A percentile compares a stretch with the other conserved stretches of the same genome.
Evolutionary conservation across 371 early-diverging fungal genomes (phyloP).

Genomic region (Sporodiniella umbellata): DNA sequence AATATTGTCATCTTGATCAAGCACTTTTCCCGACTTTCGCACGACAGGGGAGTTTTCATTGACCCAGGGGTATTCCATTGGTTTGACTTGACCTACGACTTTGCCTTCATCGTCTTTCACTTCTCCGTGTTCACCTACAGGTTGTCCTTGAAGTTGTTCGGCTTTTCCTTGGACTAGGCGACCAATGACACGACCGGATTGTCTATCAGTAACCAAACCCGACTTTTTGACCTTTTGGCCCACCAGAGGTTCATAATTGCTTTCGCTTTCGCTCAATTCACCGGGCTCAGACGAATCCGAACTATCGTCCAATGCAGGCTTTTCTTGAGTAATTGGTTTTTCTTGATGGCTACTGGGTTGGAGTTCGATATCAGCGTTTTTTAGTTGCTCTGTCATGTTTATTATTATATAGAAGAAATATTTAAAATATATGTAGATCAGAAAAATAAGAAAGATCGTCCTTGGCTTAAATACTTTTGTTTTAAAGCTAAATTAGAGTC

Average conservation of each 20-base stretch:
- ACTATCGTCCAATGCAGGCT: slow-evolving; percentile 2
- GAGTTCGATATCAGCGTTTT: too few species aligned
- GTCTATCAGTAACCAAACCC: slow-evolving; percentile 15
- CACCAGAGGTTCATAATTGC: slow-evolving; percentile 7
- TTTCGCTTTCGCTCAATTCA: slow-evolving; percentile 5
- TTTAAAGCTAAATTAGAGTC: too few species aligned
- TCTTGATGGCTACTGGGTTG: background rate
- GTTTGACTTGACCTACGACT: slow-evolving; percentile 14
- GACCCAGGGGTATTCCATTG: slow-evolving; percentile 7
- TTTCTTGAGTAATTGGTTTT: background rate
- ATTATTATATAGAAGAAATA: too few species aligned
- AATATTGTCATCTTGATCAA: slow-evolving; percentile 17
- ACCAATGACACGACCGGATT: slow-evolving; percentile 17
- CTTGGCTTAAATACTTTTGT: too few species aligned
- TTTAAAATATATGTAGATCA: too few species aligned
- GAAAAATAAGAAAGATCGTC: too few species aligned
- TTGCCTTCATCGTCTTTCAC: slow-evolving; percentile 18
- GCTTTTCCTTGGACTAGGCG: slow-evolving; percentile 15
- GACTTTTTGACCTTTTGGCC: slow-evolving; percentile 19
- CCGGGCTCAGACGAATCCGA: slow-evolving; percentile 2
- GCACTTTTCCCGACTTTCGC: slow-evolving; percentile 16
- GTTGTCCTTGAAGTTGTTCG: slow-evolving; percentile 10
- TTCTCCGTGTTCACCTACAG: slow-evolving; percentile 17
- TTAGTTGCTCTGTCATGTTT: too few species aligned
- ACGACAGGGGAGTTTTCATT: slow-evolving; percentile 16